Evolutionary conservation across 108 stramenopile genomes (phyloP).

Genomic region (Discostella pseudostelligera): DNA sequence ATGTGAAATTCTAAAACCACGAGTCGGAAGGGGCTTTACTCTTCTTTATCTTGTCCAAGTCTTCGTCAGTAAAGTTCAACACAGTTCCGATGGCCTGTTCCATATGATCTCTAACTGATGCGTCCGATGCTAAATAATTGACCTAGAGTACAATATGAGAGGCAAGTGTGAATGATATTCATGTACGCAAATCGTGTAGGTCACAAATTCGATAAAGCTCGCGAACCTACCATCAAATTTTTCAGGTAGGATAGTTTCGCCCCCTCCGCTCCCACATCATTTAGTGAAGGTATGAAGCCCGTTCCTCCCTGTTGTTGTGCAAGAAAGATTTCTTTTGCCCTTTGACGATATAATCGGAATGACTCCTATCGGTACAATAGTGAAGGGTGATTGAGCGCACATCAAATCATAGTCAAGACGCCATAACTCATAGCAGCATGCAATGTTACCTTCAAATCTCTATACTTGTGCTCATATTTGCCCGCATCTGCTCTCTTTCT

Average conservation of each 20-base stretch:
- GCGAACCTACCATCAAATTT: conserved; percentile 71
- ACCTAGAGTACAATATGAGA: not conserved
- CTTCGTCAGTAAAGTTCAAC: conserved; percentile 74
- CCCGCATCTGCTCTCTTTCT: conserved; percentile 50
- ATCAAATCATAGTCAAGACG: not conserved
- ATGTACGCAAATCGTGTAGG: not conserved
- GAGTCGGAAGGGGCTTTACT: conserved; percentile 65
- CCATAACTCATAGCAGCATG: not conserved
- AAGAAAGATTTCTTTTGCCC: conserved; percentile 91
- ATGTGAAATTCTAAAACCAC: conserved; percentile 59
- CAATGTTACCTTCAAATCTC: conserved; percentile 69
- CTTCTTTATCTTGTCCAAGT: conserved; percentile 70
- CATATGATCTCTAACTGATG: conserved; percentile 76
- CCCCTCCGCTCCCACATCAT: conserved; percentile 51
- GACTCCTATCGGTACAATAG: conserved; percentile 50
- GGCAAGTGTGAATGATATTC: not conserved
- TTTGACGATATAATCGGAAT: conserved; percentile 86
- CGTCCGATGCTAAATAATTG: conserved; percentile 77
- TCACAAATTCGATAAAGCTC: not conserved
- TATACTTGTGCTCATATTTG: conserved; percentile 85
- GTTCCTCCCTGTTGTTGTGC: conserved; percentile 69
- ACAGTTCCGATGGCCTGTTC: conserved; percentile 87
- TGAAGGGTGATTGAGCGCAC: not conserved
- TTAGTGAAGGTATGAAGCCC: conserved; percentile 41
- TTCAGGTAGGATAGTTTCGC: conserved; percentile 76